A percentile compares a stretch with the other conserved stretches of the same genome.
These are phyloP conservation scores for Yarrowia sp. DNA, from an alignment of 805 yeast genomes.

Conservation along the genomic window DNA sequence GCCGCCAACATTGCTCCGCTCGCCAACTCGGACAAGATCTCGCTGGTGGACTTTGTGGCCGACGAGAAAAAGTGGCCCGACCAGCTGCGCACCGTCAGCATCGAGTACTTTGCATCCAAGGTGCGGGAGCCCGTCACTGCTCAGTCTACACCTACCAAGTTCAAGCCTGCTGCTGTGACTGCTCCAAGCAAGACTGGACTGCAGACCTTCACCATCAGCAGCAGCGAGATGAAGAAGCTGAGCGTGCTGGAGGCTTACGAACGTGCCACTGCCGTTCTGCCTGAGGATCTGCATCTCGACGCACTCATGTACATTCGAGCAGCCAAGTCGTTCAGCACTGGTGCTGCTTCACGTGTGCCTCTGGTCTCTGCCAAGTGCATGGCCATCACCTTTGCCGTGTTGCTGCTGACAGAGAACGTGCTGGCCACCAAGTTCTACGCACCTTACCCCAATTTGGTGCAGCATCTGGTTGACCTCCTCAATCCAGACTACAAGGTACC, in stretches of 20 bases:
- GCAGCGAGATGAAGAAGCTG: conserved; percentile 54
- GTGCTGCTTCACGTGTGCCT: conserved; percentile 53
- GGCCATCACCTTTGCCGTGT: conserved; percentile 62
- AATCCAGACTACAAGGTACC: conserved; percentile 61
- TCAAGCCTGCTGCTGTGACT: background rate
- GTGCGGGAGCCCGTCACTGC: background rate
- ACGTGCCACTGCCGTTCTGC: conserved; percentile 39
- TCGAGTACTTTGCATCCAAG: conserved; percentile 35
- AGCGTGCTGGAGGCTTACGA: conserved; percentile 34
- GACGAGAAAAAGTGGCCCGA: conserved; percentile 32
- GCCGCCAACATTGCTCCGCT: conserved; percentile 34
- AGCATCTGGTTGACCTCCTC: conserved; percentile 68
- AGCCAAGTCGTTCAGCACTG: conserved; percentile 63
- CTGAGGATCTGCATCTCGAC: conserved; percentile 61
- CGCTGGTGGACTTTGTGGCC: conserved; percentile 34
- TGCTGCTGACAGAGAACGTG: conserved; percentile 55
- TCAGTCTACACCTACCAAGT: conserved; percentile 11
- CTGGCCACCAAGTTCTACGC: conserved; percentile 67
- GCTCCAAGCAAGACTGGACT: conserved; percentile 41
- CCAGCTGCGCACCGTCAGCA: conserved; percentile 32
- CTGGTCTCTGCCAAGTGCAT: conserved; percentile 63
- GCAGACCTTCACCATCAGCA: conserved; percentile 50
- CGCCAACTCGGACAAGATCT: conserved; percentile 30
- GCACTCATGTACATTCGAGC: conserved; percentile 60
- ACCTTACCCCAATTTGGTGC: conserved; percentile 66